Percentiles rank a stretch among this genome's conserved stretches.
These are phyloP conservation scores for Leccinum variicolor DNA, from an alignment of 768 basidiomycete genomes.

Conservation along the genomic window DNA sequence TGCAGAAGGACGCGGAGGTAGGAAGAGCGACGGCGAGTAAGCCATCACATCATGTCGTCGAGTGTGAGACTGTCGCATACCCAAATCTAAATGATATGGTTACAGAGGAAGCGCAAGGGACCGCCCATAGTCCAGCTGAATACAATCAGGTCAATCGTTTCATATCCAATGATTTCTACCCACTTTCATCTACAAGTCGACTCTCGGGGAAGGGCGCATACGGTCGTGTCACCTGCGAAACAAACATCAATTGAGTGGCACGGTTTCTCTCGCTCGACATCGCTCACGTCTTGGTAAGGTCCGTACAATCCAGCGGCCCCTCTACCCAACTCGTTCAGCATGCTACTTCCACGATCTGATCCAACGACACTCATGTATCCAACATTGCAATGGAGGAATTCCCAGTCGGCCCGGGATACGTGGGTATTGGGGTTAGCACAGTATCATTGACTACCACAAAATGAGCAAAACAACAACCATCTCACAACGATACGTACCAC, in stretches of 20 bases:
- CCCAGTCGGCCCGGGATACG: constrained; percentile 56
- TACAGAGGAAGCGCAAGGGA: constrained; percentile 63
- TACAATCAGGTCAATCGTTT: not conserved
- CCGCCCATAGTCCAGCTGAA: constrained; percentile 66
- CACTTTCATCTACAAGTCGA: constrained; percentile 64
- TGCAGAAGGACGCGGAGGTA: too few relatives aligned
- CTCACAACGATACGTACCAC: constrained; percentile 37
- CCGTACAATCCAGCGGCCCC: constrained; percentile 72
- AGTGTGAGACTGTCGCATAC: constrained; percentile 33
- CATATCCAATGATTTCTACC: constrained; percentile 12
- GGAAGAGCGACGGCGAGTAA: too few relatives aligned
- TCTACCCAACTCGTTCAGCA: constrained; percentile 33
- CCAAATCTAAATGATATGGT: constrained; percentile 68
- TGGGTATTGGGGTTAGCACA: constrained; percentile 50
- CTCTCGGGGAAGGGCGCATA: constrained; percentile 58
- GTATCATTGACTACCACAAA: constrained; percentile 51
- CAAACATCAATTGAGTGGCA: not conserved
- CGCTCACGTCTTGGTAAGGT: constrained; percentile 69
- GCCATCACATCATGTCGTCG: too few relatives aligned
- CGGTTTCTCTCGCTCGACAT: not conserved
- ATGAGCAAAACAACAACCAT: constrained; percentile 1
- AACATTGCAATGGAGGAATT: constrained; percentile 65
- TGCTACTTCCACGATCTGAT: not conserved
- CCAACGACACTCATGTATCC: constrained; percentile 54
- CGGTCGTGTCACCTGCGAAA: constrained; percentile 58